Evolutionary conservation across 2,329 filamentous ascomycete genomes (phyloP).

Genomic region (Teratosphaeria zuluensis): DNA sequence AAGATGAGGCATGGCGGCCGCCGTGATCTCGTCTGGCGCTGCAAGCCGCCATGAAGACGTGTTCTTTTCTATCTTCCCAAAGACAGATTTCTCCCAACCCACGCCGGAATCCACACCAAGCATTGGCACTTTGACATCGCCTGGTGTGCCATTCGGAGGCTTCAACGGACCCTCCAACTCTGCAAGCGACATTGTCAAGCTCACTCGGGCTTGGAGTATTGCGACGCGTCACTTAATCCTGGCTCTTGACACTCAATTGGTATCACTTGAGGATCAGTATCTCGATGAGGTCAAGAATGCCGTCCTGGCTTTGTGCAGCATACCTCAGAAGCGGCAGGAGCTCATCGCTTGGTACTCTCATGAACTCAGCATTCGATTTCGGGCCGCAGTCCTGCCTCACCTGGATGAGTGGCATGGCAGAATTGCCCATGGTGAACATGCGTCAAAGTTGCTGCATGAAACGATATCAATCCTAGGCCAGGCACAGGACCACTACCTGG

Average conservation of each 20-base stretch:
- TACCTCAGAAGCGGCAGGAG: slow-evolving; percentile 17
- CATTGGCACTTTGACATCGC: slow-evolving; percentile 27
- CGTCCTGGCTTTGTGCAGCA: slow-evolving; percentile 5
- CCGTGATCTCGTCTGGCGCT: neutral
- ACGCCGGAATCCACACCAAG: slow-evolving; percentile 37
- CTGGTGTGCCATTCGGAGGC: slow-evolving; percentile 32
- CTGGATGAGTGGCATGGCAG: slow-evolving; percentile 17
- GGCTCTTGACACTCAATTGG: neutral
- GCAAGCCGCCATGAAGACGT: slow-evolving; percentile 12
- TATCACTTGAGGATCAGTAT: neutral
- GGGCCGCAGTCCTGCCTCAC: slow-evolving; percentile 17
- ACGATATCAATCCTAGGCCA: slow-evolving; percentile 28
- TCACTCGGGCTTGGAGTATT: slow-evolving; percentile 36
- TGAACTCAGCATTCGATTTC: slow-evolving; percentile 35
- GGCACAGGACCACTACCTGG: slow-evolving; percentile 19
- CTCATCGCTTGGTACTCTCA: slow-evolving; percentile 37
- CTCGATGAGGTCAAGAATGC: slow-evolving; percentile 10
- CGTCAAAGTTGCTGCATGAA: slow-evolving; percentile 25
- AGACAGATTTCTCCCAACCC: slow-evolving; percentile 32
- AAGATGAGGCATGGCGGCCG: slow-evolving; percentile 5
- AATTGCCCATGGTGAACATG: slow-evolving; percentile 13
- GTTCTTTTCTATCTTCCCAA: slow-evolving; percentile 38
- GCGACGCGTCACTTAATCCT: slow-evolving; percentile 33
- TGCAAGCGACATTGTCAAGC: slow-evolving; percentile 25
- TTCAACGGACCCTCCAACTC: slow-evolving; percentile 20